Evolutionary conservation across 2,329 filamentous ascomycete genomes (phyloP).

Genomic region (Dactylellina sp.): DNA sequence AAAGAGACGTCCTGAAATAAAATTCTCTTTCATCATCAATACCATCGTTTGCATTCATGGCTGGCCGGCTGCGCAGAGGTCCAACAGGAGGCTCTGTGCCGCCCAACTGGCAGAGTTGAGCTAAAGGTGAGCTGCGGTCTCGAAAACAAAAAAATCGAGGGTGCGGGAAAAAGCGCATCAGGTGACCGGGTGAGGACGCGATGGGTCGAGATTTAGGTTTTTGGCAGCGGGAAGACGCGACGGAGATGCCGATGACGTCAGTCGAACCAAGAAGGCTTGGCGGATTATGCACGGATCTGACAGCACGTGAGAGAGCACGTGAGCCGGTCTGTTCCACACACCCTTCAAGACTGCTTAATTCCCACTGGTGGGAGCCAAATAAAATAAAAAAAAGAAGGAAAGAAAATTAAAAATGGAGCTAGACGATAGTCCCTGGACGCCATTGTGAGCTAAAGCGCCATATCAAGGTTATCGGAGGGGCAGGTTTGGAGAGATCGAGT

Average conservation of each 20-base stretch:
- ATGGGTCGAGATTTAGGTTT: conserved; percentile 17
- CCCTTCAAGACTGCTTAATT: no score
- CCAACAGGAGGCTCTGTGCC: background rate
- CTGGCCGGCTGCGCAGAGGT: background rate
- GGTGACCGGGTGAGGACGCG: conserved; percentile 31
- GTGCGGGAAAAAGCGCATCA: conserved; percentile 3
- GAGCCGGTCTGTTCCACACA: background rate
- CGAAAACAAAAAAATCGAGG: conserved; percentile 5
- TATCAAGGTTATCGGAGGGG: background rate
- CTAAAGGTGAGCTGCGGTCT: no score
- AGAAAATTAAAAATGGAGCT: no score
- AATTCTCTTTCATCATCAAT: background rate
- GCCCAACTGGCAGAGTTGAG: background rate
- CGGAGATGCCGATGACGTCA: conserved; percentile 34
- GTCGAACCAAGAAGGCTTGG: conserved; percentile 4
- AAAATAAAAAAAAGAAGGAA: no score
- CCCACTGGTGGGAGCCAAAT: no score
- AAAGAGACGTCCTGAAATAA: background rate
- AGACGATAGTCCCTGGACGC: no score
- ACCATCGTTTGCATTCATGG: no score
- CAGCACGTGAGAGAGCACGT: conserved; percentile 1
- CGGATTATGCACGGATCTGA: conserved; percentile 35
- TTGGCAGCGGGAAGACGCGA: conserved; percentile 50
- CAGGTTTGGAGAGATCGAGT: background rate
- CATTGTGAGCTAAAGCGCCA: no score